These are phyloP conservation scores for Phytopythium aichiense DNA, from an alignment of 352 stramenopile genomes.

Conservation along the genomic window DNA sequence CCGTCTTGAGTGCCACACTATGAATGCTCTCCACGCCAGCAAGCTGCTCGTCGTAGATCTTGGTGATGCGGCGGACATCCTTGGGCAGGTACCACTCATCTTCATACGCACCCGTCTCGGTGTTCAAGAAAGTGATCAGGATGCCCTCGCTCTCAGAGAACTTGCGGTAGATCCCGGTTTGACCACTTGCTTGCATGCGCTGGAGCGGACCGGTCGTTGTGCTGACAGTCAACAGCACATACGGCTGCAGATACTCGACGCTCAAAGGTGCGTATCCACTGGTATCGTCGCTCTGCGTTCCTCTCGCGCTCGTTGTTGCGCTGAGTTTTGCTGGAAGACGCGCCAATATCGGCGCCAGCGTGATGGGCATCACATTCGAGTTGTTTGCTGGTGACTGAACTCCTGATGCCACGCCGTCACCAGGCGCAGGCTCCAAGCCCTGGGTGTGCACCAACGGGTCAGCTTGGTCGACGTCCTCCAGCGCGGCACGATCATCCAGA, in stretches of 20 bases:
- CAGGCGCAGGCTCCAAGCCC: neutral
- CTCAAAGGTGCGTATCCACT: conserved; percentile 64
- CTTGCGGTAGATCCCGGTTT: conserved; percentile 65
- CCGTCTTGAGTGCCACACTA: conserved; percentile 64
- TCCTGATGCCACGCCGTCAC: neutral
- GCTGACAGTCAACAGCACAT: conserved; percentile 79
- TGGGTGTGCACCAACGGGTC: conserved; percentile 47
- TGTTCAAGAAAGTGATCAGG: conserved; percentile 82
- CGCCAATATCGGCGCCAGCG: conserved; percentile 73
- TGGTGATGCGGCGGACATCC: conserved; percentile 71
- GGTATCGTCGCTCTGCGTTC: conserved; percentile 14
- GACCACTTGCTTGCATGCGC: conserved; percentile 52
- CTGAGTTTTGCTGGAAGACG: conserved; percentile 23
- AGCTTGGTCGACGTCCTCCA: conserved; percentile 76
- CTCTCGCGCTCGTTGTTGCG: conserved; percentile 7
- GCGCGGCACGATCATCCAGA: conserved; percentile 53
- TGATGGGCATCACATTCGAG: conserved; percentile 72
- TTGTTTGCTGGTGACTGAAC: conserved; percentile 18
- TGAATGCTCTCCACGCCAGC: conserved; percentile 70
- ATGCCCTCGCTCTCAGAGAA: conserved; percentile 59
- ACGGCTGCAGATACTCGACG: conserved; percentile 61
- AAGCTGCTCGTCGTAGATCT: conserved; percentile 77
- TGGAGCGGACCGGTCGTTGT: conserved; percentile 64
- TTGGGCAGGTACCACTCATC: conserved; percentile 75
- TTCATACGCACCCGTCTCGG: conserved; percentile 81